These are phyloP conservation scores for Nevesoporus exiguus DNA, from an alignment of 768 basidiomycete genomes.

Conservation along the genomic window DNA sequence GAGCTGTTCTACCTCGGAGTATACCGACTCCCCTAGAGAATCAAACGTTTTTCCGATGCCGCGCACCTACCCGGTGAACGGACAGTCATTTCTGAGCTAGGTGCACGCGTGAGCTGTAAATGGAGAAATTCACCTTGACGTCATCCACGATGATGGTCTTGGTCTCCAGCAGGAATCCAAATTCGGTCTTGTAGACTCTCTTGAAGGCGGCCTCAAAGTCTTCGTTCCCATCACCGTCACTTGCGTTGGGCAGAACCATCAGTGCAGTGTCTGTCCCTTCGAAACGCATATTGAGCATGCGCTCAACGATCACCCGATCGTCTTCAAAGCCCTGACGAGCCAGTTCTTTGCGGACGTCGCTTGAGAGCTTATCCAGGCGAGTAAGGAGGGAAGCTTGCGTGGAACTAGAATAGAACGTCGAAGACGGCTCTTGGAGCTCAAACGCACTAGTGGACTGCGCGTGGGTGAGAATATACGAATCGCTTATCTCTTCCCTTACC, in stretches of 20 bases:
- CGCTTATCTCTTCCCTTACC: constrained; percentile 33
- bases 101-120: not conserved
- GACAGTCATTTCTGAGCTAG: not conserved
- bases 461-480: not conserved
- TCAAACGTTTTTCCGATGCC: constrained; percentile 92
- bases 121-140: constrained; percentile 57
- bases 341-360: constrained; percentile 64
- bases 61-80: constrained; percentile 51
- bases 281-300: constrained; percentile 89
- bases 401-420: constrained; percentile 66
- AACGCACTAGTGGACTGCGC: constrained; percentile 52
- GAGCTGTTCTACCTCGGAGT: constrained; percentile 63
- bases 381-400: constrained; percentile 52
- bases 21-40: constrained; percentile 73
- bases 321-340: constrained; percentile 76
- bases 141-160: constrained; percentile 88
- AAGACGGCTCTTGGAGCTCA: constrained; percentile 88
- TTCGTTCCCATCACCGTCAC: constrained; percentile 52
- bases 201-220: constrained; percentile 83
- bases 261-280: constrained; percentile 91
- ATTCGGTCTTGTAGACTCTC: constrained; percentile 77
- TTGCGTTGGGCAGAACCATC: constrained; percentile 66
- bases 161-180: constrained; percentile 86
- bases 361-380: constrained; percentile 68
- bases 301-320: constrained; percentile 67